phyloP scores from a whole-genome alignment of 495 filamentous ascomycete species.

The Lichenothelia convexa region DNA sequence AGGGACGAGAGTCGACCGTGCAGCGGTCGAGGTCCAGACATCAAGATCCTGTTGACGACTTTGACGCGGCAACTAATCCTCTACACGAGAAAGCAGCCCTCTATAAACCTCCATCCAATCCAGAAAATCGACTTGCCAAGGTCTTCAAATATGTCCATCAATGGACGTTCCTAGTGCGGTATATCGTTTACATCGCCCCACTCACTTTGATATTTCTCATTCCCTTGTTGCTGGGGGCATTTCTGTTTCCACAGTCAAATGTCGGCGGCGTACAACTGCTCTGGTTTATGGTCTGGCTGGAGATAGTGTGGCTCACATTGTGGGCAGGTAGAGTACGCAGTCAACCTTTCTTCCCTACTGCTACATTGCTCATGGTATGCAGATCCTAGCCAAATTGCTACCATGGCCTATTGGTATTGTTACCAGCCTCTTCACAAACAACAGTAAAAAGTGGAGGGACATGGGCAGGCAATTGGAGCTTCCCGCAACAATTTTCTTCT shows the following conservation, averaged over 20 bases:
- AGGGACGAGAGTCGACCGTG: conserved; percentile 25
- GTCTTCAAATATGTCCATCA: conserved; percentile 50
- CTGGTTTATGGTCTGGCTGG: conserved; percentile 92
- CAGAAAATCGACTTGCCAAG: conserved; percentile 39
- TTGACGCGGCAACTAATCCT: conserved; percentile 58
- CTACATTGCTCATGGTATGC: neutral
- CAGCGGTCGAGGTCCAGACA: conserved; percentile 30
- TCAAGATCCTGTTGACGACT: conserved; percentile 58
- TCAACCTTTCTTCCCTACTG: neutral
- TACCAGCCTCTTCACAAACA: conserved; percentile 67
- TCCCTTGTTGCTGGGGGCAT: conserved; percentile 59
- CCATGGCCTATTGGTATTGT: conserved; percentile 46
- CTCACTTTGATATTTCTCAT: conserved; percentile 55
- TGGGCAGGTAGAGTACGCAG: conserved; percentile 58
- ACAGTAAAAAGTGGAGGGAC: conserved; percentile 84
- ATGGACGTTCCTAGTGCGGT: conserved; percentile 63
- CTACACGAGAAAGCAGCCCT: conserved; percentile 50
- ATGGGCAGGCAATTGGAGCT: conserved; percentile 76
- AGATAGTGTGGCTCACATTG: conserved; percentile 79
- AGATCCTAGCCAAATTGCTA: conserved; percentile 58
- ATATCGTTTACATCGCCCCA: conserved; percentile 73
- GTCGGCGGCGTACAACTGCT: conserved; percentile 62
- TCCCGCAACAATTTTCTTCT: conserved; percentile 74
- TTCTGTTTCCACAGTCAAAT: conserved; percentile 42
- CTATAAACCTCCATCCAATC: conserved; percentile 51